Evolutionary conservation across 768 basidiomycete genomes (phyloP).

Genomic region (Arthromyces matolae): DNA sequence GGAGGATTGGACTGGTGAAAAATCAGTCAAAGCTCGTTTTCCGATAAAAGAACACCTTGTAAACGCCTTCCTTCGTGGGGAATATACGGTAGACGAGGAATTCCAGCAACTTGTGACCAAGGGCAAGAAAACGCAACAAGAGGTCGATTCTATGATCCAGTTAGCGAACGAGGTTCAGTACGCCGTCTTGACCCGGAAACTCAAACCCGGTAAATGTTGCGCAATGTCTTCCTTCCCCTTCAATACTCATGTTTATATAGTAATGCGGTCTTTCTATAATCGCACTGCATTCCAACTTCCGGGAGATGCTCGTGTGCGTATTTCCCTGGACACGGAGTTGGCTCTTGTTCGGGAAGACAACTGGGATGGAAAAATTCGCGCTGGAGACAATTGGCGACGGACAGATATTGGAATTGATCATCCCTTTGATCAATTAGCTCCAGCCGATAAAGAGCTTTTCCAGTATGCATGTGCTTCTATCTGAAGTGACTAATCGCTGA

Average conservation of each 20-base stretch:
- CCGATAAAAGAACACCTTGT: slow-evolving; percentile 91
- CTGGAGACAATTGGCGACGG: slow-evolving; percentile 89
- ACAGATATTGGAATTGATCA: slow-evolving; percentile 90
- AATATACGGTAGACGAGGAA: slow-evolving; percentile 91
- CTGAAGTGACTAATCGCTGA: slow-evolving; percentile 1
- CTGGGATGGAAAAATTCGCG: slow-evolving; percentile 80
- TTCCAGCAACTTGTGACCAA: slow-evolving; percentile 82
- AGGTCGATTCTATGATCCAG: slow-evolving; percentile 92
- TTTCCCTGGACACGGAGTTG: slow-evolving; percentile 96
- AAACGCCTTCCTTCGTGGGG: slow-evolving; percentile 85
- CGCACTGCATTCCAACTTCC: slow-evolving; percentile 98
- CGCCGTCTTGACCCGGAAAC: slow-evolving; percentile 72
- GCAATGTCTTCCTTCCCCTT: neutral
- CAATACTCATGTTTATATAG: slow-evolving; percentile 33
- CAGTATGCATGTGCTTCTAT: slow-evolving; percentile 45
- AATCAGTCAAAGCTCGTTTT: slow-evolving; percentile 96
- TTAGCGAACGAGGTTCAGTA: slow-evolving; percentile 98
- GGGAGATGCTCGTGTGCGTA: slow-evolving; percentile 96
- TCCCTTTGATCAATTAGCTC: slow-evolving; percentile 74
- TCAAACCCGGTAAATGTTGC: slow-evolving; percentile 67
- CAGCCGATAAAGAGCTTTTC: slow-evolving; percentile 89
- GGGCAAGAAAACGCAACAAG: slow-evolving; percentile 89
- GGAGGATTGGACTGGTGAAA: slow-evolving; percentile 99
- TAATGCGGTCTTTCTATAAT: slow-evolving; percentile 97
- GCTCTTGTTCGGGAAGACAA: slow-evolving; percentile 95